phyloP scores from a whole-genome alignment of 345 rosid genomes.

The Arabis hirsuta region DNA sequence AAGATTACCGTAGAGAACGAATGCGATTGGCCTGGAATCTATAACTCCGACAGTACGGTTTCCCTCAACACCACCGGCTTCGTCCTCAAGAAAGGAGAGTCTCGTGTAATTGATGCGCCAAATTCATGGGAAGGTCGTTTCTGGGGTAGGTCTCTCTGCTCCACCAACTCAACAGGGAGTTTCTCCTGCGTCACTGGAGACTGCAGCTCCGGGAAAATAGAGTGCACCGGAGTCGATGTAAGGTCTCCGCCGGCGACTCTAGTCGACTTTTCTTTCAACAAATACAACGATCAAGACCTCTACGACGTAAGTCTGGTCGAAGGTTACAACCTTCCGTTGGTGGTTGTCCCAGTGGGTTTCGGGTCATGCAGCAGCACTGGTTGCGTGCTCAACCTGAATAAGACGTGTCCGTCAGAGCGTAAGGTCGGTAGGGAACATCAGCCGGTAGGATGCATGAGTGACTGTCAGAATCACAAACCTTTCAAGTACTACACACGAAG shows the following conservation, averaged over 20 bases:
- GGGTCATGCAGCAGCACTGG: conserved; percentile 5
- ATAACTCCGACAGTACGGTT: neutral
- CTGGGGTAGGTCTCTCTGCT: conserved; percentile 61
- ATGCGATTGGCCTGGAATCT: conserved; percentile 60
- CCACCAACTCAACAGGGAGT: conserved; percentile 22
- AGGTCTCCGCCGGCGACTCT: conserved; percentile 53
- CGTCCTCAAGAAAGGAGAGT: conserved; percentile 44
- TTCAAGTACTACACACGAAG: too few relatives aligned
- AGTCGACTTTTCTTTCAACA: conserved; percentile 46
- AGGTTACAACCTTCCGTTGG: conserved; percentile 43
- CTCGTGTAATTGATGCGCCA: conserved; percentile 24
- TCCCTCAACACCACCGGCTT: conserved; percentile 57
- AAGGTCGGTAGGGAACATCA: conserved; percentile 29
- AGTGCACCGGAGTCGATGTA: conserved; percentile 46
- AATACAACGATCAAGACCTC: conserved; percentile 39
- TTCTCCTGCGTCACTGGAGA: conserved; percentile 43
- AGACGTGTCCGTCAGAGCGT: conserved; percentile 52
- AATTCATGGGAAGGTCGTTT: conserved; percentile 53
- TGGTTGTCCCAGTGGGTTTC: neutral
- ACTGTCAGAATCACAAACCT: conserved; percentile 33
- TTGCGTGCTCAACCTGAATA: conserved; percentile 47
- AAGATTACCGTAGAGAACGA: conserved; percentile 50
- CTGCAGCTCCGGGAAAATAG: conserved; percentile 53
- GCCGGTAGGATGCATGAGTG: conserved; percentile 55
- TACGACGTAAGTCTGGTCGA: conserved; percentile 43